These are phyloP conservation scores for Teratosphaeria gauchensis DNA, from an alignment of 2,329 filamentous ascomycete species.

Conservation along the genomic window DNA sequence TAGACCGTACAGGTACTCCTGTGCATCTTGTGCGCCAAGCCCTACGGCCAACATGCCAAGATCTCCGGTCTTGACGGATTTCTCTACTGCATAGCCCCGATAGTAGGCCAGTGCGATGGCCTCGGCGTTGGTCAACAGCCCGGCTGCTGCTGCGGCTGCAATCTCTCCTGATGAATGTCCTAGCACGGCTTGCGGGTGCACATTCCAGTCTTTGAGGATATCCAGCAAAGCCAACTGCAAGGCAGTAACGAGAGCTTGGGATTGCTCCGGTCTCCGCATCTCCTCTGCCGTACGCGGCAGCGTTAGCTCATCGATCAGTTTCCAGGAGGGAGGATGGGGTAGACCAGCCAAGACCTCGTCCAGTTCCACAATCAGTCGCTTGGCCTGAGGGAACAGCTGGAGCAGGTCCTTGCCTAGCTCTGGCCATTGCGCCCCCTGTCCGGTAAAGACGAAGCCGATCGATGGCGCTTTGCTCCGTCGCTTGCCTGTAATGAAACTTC, in stretches of 20 bases:
- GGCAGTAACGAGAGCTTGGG: constrained; percentile 46
- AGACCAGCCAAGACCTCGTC: neutral
- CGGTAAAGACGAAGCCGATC: constrained; percentile 11
- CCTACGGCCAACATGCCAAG: constrained; percentile 27
- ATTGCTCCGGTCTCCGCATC: constrained; percentile 25
- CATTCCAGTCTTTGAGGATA: constrained; percentile 21
- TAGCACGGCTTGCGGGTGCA: constrained; percentile 14
- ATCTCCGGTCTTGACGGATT: neutral
- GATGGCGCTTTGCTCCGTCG: neutral
- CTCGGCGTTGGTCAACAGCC: constrained; percentile 10
- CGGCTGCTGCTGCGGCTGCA: constrained; percentile 22
- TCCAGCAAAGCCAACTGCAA: constrained; percentile 43
- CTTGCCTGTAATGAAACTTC: neutral
- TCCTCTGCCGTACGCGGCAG: neutral
- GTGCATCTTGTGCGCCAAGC: constrained; percentile 3
- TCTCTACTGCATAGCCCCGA: constrained; percentile 8
- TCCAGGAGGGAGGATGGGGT: neutral
- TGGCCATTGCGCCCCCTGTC: constrained; percentile 15
- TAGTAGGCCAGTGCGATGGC: constrained; percentile 14
- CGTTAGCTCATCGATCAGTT: constrained; percentile 5
- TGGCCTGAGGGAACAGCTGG: constrained; percentile 2
- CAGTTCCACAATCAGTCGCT: neutral
- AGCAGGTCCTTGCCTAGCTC: constrained; percentile 15
- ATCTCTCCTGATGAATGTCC: constrained; percentile 28
- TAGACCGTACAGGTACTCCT: too few species aligned